These are phyloP conservation scores for Komagataella mondaviorum DNA, from an alignment of 805 yeast species.

Conservation along the genomic window DNA sequence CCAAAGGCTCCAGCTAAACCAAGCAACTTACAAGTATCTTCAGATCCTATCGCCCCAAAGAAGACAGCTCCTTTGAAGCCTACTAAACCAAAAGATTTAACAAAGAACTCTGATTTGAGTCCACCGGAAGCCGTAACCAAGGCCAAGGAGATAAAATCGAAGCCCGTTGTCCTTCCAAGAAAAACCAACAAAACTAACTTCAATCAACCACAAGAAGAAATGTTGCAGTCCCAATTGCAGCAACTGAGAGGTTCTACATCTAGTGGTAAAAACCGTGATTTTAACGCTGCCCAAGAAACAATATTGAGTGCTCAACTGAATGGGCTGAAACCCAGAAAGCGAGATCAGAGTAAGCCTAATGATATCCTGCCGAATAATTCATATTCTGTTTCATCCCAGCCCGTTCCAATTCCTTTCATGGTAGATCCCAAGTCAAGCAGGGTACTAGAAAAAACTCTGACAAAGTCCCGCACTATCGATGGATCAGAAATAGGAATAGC, in stretches of 20 bases:
- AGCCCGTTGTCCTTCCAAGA: not conserved
- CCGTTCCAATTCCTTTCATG: conserved; percentile 3
- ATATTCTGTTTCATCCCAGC: not conserved
- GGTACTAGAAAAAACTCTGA: not conserved
- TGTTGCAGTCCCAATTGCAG: conserved; percentile 3
- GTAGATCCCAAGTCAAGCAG: not conserved
- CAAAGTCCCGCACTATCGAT: conserved; percentile 6
- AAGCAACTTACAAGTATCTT: not conserved
- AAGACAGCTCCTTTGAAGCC: conserved; percentile 1
- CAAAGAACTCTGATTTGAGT: conserved; percentile 7
- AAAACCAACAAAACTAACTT: conserved; percentile 1
- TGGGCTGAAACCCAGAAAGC: not conserved
- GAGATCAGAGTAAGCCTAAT: not conserved
- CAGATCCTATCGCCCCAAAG: not conserved
- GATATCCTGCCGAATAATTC: not conserved
- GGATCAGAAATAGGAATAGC: not conserved
- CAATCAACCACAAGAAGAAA: conserved; percentile 1
- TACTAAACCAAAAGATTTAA: conserved; percentile 7
- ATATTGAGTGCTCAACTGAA: not conserved
- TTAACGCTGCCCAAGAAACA: not conserved
- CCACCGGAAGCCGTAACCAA: conserved; percentile 16
- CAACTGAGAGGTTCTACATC: not conserved
- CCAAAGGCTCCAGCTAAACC: not conserved
- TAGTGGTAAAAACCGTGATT: not conserved
- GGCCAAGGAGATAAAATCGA: conserved; percentile 7